Evolutionary conservation across 2,329 filamentous ascomycete genomes (phyloP).

Genomic region (Penicillium sp.): DNA sequence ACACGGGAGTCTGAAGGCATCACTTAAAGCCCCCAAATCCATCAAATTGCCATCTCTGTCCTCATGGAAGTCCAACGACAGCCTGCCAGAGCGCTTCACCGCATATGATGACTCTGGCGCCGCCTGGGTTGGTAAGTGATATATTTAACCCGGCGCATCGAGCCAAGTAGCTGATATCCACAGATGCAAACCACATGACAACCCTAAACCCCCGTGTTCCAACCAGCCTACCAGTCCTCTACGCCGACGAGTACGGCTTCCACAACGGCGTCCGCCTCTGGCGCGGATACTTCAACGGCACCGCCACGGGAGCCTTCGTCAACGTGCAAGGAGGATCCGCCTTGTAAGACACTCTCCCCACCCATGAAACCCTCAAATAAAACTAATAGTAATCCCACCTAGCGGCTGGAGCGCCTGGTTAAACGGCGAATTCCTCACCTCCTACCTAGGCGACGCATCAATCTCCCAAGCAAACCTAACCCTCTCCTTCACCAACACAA

Average conservation of each 20-base stretch:
- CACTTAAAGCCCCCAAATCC: slow-evolving; percentile 28
- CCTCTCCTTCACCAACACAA: slow-evolving; percentile 55
- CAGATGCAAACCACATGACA: slow-evolving; percentile 43
- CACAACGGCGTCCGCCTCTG: slow-evolving; percentile 49
- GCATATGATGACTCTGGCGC: slow-evolving; percentile 46
- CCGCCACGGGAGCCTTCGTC: slow-evolving; percentile 44
- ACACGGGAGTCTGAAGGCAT: slow-evolving; percentile 43
- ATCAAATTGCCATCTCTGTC: slow-evolving; percentile 37
- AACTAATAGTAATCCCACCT: not conserved
- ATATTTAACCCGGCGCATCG: not conserved
- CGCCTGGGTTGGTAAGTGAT: slow-evolving; percentile 35
- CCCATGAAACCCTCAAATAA: not conserved
- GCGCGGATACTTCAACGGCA: slow-evolving; percentile 46
- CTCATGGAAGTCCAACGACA: slow-evolving; percentile 46
- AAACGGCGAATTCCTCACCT: slow-evolving; percentile 59
- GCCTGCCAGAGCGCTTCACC: slow-evolving; percentile 44
- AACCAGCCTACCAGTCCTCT: slow-evolving; percentile 48
- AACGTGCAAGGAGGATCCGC: slow-evolving; percentile 57
- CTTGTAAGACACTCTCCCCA: slow-evolving; percentile 31
- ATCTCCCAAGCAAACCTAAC: slow-evolving; percentile 30
- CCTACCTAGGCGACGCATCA: slow-evolving; percentile 49
- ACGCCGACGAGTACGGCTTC: slow-evolving; percentile 50
- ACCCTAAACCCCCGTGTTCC: slow-evolving; percentile 45
- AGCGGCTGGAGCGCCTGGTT: slow-evolving; percentile 60
- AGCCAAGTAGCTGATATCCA: slow-evolving; percentile 11